Evolutionary conservation across 164 flowering plant species (phyloP).

Genomic region (Sedum album): DNA sequence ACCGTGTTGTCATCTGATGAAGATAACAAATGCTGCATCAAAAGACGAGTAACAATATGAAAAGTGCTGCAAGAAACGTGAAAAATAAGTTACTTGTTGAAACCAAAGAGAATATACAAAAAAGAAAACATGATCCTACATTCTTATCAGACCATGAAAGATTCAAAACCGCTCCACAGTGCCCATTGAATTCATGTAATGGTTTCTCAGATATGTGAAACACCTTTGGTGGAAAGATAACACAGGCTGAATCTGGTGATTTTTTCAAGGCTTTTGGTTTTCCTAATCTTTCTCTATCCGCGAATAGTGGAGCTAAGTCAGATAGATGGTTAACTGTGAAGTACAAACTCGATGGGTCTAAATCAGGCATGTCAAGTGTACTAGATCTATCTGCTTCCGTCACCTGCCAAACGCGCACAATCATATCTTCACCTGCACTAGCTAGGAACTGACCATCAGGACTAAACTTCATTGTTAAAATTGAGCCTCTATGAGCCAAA

Average conservation of each 20-base stretch:
- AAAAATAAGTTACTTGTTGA: neutral
- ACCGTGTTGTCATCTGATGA: conserved; percentile 57
- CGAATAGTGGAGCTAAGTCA: conserved; percentile 49
- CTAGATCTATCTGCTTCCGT: conserved; percentile 55
- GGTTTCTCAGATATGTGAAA: conserved; percentile 74
- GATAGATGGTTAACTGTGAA: conserved; percentile 62
- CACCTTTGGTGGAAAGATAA: conserved; percentile 69
- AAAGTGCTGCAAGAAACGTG: neutral
- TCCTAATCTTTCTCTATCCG: conserved; percentile 43
- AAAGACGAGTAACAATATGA: conserved; percentile 7
- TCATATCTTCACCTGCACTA: conserved; percentile 81
- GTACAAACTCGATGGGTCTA: conserved; percentile 66
- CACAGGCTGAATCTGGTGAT: conserved; percentile 64
- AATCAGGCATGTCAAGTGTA: conserved; percentile 41
- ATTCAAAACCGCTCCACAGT: conserved; percentile 64
- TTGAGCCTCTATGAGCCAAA: conserved; percentile 73
- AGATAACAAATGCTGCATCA: conserved; percentile 68
- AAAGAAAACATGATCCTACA: conserved; percentile 35
- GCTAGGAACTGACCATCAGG: conserved; percentile 81
- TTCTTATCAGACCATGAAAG: conserved; percentile 85
- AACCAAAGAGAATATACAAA: neutral
- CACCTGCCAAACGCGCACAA: conserved; percentile 81
- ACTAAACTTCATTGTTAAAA: conserved; percentile 87
- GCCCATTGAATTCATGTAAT: conserved; percentile 78
- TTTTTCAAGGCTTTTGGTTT: conserved; percentile 36